A percentile compares a stretch with the other conserved stretches of the same genome.
These are phyloP conservation scores for Cryptosporidium baileyi DNA, from an alignment of 169 alveolate species.

Conservation along the genomic window DNA sequence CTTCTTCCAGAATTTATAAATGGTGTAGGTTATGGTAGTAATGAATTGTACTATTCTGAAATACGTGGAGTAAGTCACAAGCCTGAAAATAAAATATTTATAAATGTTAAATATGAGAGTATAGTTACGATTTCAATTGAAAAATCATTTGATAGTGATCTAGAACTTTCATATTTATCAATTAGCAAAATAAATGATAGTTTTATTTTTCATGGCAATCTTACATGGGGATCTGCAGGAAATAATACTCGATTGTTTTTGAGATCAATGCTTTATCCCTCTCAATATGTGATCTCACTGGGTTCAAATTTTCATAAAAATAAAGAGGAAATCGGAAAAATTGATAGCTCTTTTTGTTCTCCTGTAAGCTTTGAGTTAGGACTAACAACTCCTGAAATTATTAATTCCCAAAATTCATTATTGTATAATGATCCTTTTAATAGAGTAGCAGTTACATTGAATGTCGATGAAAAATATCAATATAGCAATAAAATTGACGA, in stretches of 20 bases:
- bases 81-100: slow-evolving; percentile 24
- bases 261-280: slow-evolving; percentile 11
- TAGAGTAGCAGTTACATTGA: not conserved
- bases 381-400: slow-evolving; percentile 9
- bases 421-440: slow-evolving; percentile 34
- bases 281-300: slow-evolving; percentile 3
- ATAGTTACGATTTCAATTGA: slow-evolving; percentile 36
- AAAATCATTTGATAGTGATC: slow-evolving; percentile 32
- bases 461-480: slow-evolving; percentile 9
- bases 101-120: slow-evolving; percentile 24
- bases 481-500: slow-evolving; percentile 31
- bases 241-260: slow-evolving; percentile 50
- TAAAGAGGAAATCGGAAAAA: slow-evolving; percentile 20
- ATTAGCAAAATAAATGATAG: not conserved
- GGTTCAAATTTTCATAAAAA: slow-evolving; percentile 44
- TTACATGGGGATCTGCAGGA: slow-evolving; percentile 68
- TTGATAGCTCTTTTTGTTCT: slow-evolving; percentile 21
- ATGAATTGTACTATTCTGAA: slow-evolving; percentile 38
- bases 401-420: not conserved
- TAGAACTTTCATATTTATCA: slow-evolving; percentile 33
- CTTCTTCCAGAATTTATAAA: slow-evolving; percentile 46
- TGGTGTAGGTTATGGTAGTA: slow-evolving; percentile 32
- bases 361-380: slow-evolving; percentile 61
- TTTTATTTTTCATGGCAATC: not conserved
- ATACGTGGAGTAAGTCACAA: slow-evolving; percentile 32